Evolutionary conservation across 2,329 filamentous ascomycete genomes (phyloP), one percentile per base, ranked within the genome.

Genomic region (Fusarium haematococcum): DNA sequence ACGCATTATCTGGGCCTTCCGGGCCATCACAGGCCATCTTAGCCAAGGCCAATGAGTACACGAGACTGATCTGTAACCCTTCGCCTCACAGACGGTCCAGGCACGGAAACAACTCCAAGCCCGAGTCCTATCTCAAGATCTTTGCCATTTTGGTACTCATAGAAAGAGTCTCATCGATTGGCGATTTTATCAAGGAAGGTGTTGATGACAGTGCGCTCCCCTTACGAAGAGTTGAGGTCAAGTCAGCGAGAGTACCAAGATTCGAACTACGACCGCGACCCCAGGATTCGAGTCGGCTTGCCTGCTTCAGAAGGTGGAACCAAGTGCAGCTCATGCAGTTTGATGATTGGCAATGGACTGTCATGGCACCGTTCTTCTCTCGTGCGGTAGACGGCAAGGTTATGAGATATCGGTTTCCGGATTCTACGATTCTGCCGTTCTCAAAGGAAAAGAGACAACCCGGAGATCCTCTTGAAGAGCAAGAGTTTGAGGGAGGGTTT

Each of bases 301-400:
- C 16, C 9, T 62, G 56, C 1, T 48, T 63, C n/a, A 30, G 14
- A 5, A 39, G 4, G 10, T 63, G 58, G 65, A 33, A 39, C 37
- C 18, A 48, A 20, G 35, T 39, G 23, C 58, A 45, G 37, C 48
- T 62, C n/a, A 56, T 56, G 20, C 18, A 14, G 2, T 67, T 67
- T n/a, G 48, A 63, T 7, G 65, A 67, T 23, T 67, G 59, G 65
- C 65, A 67, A 23, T 67, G 65, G 65, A 48, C 58, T 20, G 65
- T 67, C 23, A 57, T 48, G 11, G 59, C 58, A 3, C 59, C 65
- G 4, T 63, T 67, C 32, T 67, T 67, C 48, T n/a, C 48, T n/a
- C 65, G 65, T 8, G 58, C 45, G 13, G n/a, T 35, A 2, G 35
- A 67, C 10, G 59, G 59, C 8, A 48, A 37, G 50, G 48, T 39